Base-by-base conservation (phyloP, 768 basidiomycete species). In the Candolleomyces efflorescens region DNA sequence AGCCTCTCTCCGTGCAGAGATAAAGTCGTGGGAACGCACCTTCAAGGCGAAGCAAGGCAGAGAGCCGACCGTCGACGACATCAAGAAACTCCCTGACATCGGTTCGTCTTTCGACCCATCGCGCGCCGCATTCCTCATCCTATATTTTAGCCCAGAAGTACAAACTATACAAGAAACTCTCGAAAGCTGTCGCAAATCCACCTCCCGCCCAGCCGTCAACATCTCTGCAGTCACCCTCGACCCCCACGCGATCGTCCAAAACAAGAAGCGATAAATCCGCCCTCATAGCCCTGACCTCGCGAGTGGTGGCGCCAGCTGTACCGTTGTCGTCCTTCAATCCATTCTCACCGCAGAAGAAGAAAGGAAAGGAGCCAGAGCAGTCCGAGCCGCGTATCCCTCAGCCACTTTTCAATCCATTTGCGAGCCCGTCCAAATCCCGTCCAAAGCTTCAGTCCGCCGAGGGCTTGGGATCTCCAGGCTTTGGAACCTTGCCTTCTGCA, bases 101-200 rank as follows among this genome's bases (percentile, higher is more conserved):
- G 89, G 90, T 92, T 56, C 62, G 84, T 71, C 45, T 15, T 50
- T 54, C 47, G 39, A 52, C 52, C 44, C 37, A 47, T 32, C 22
- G 61, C 39, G 15, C 52, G 18, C 46, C 46, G 6, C n/a, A 54
- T 60, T 54, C 41, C 56, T 63, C 64, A 66, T 60, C 49, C 56
- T 49, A 62, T 49, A 38, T 12, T 7, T 32, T 67, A 92, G 90
- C 87, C 59, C 80, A 83, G 62, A 91, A 88, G 69, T 93, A 93
- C 75, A 92, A 81, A 70, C 78, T 82, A 27, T 91, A 92, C 78
- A 92, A 92, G 78, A 84, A 80, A 59, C 78, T 92, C 37, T 80
- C 79, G 55, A 92, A 87, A 62, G 67, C 69, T 23, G 63, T 71
- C 0, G 60, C 70, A 58, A 45, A 38, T 47, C 44, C 53, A 24